phyloP scores from a whole-genome alignment of 148 eudicot genomes.

The Agrostemma githago region DNA sequence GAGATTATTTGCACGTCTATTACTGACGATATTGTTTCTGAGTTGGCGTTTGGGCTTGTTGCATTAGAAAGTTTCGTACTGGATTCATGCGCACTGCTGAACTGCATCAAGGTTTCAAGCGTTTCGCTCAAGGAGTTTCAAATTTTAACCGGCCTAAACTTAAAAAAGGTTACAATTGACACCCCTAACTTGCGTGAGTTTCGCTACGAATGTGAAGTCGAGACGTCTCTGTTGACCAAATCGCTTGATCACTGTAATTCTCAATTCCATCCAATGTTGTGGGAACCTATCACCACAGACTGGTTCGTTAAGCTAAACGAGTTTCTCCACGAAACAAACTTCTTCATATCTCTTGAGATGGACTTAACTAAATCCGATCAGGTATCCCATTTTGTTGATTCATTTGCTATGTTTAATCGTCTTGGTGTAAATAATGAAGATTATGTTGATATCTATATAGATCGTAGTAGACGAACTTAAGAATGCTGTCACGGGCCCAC shows the following conservation, averaged over 20 bases:
- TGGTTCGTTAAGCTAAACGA: conserved; percentile 1
- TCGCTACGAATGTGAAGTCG: neutral
- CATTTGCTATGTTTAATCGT: neutral
- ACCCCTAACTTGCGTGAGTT: conserved; percentile 1
- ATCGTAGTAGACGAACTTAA: neutral
- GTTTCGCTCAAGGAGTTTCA: neutral
- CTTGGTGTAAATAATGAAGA: too few relatives aligned
- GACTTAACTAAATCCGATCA: neutral
- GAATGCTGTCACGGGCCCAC: neutral
- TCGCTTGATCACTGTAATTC: neutral
- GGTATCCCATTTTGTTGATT: neutral
- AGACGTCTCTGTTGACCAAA: neutral
- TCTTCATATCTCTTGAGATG: neutral
- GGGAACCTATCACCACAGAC: neutral
- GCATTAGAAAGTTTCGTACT: neutral
- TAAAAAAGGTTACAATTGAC: neutral
- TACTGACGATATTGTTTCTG: neutral
- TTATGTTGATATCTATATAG: neutral
- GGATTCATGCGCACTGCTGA: neutral
- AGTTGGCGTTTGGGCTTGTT: neutral
- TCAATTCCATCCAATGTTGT: neutral
- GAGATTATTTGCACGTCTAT: neutral
- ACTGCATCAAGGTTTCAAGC: neutral
- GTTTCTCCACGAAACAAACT: neutral
- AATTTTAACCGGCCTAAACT: too few relatives aligned